Base-by-base conservation (phyloP, 371 early-diverging fungal genomes). In the Apophysomyces trapeziformis region DNA sequence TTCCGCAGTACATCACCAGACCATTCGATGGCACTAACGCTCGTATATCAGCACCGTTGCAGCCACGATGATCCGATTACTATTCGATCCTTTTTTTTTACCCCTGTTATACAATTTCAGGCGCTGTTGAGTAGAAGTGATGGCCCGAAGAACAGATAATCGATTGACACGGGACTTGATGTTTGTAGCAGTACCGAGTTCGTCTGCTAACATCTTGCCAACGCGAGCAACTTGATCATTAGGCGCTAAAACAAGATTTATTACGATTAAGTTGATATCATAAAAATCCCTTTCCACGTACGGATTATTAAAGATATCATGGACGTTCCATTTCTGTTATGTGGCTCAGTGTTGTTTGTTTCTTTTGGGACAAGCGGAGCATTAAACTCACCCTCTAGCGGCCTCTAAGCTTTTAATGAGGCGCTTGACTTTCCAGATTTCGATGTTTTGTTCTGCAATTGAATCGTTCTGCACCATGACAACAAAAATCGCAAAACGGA, bases 161-260 rank as follows among this genome's bases (percentile, higher is more conserved):
- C 99, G 88, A 85, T 99, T 99, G 58, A 99, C 99, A 67, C 99
- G 94, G 63, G 96, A 95, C 83, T 99, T 99, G 81, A 99, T 99
- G 88, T 99, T 99, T 74, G 99, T 97, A 16, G 99, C 99, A 35
- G 99, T 99, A 65, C 99, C 99, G 77, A 97, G 97, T 89, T 99
- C 99, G 78, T 97, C 99, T 26, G 98, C 95, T 81, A 99, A 89
- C 98, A 99, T 98, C 77, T 93, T 95, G 38, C 89, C 84, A 9
- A 93, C 90, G 70, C 91, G 92, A 7, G 97, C 87, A 63, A 99
- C 91, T 79, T 99, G 99, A 83, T 95, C 95, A 82, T 93, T 86
- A 73, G 99, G 97, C 71, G 92, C 85, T 85, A 67, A 35, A 39
- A 57, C 18, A 66, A 18, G 4, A 46, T 37, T 36, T 37, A 57